A percentile compares a stretch with the other conserved stretches of the same genome.
These are phyloP conservation scores for Botrytis pseudocinerea DNA, from an alignment of 2,329 filamentous ascomycete genomes.

Conservation along the genomic window DNA sequence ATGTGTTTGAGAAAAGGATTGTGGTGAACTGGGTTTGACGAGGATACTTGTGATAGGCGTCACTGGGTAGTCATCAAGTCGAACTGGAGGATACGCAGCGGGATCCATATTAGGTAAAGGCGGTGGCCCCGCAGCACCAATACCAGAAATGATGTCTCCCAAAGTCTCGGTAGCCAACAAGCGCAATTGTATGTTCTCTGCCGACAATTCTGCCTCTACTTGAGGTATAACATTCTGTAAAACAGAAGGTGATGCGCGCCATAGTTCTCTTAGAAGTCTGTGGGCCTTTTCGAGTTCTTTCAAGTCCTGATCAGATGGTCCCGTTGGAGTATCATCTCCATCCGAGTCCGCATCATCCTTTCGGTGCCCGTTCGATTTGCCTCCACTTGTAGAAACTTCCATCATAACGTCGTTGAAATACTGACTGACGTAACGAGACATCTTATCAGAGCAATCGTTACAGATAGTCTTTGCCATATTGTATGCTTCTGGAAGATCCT, in stretches of 20 bases:
- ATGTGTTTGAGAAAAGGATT: conserved; percentile 86
- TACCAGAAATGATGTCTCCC: conserved; percentile 91
- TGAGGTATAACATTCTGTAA: conserved; percentile 93
- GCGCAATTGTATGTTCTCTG: conserved; percentile 84
- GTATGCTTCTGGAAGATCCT: conserved; percentile 89
- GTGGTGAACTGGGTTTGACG: conserved; percentile 79
- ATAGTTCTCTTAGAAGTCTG: conserved; percentile 83
- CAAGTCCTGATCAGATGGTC: conserved; percentile 79
- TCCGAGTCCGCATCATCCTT: conserved; percentile 60
- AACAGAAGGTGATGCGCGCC: conserved; percentile 86
- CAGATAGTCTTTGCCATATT: conserved; percentile 96
- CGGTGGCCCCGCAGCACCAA: conserved; percentile 86
- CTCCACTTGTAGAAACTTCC: conserved; percentile 65
- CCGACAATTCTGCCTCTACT: conserved; percentile 85
- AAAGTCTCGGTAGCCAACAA: conserved; percentile 90
- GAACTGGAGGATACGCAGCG: conserved; percentile 77
- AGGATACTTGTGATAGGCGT: conserved; percentile 61
- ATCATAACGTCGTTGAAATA: conserved; percentile 98
- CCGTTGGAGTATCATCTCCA: conserved; percentile 59
- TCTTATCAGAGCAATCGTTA: conserved; percentile 85
- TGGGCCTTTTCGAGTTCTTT: conserved; percentile 90
- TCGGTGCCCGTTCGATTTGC: conserved; percentile 54
- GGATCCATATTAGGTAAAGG: conserved; percentile 73
- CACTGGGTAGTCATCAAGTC: conserved; percentile 58
- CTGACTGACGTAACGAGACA: conserved; percentile 90